Conservation (phyloP, 2,329 filamentous ascomycete genomes). For the Trichophyton simii region DNA sequence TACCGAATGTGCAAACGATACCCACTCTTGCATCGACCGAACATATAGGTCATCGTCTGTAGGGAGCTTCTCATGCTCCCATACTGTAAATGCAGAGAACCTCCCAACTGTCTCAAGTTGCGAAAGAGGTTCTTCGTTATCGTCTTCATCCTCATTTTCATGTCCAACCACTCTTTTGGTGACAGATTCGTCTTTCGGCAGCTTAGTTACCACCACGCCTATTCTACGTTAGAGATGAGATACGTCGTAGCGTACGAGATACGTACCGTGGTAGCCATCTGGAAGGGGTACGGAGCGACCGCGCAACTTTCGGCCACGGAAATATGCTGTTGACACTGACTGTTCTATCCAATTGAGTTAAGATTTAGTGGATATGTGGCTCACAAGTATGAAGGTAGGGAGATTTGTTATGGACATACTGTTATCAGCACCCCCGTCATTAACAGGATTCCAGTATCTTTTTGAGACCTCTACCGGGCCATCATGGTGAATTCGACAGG, state of each 20-base stretch:
- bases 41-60: conserved; percentile 58
- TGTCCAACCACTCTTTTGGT: neutral
- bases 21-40: conserved; percentile 68
- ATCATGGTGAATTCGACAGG: conserved; percentile 67
- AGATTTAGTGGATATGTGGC: neutral
- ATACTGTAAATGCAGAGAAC: conserved; percentile 69
- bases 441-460: conserved; percentile 57
- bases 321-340: conserved; percentile 43
- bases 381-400: neutral
- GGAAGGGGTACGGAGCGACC: conserved; percentile 57
- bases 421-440: conserved; percentile 30
- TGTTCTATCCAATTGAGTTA: neutral
- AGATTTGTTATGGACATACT: neutral
- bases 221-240: neutral
- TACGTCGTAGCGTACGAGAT: neutral
- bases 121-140: conserved; percentile 39
- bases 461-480: conserved; percentile 53
- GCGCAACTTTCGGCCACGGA: conserved; percentile 67
- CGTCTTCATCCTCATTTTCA: conserved; percentile 3
- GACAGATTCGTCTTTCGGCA: neutral
- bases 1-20: conserved; percentile 58
- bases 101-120: conserved; percentile 48
- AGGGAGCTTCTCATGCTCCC: conserved; percentile 62
- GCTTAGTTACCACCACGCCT: conserved; percentile 48
- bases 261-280: conserved; percentile 50